Base-by-base conservation (phyloP, 192 early-diverging fungal genomes). In the Coemansia sp. region DNA sequence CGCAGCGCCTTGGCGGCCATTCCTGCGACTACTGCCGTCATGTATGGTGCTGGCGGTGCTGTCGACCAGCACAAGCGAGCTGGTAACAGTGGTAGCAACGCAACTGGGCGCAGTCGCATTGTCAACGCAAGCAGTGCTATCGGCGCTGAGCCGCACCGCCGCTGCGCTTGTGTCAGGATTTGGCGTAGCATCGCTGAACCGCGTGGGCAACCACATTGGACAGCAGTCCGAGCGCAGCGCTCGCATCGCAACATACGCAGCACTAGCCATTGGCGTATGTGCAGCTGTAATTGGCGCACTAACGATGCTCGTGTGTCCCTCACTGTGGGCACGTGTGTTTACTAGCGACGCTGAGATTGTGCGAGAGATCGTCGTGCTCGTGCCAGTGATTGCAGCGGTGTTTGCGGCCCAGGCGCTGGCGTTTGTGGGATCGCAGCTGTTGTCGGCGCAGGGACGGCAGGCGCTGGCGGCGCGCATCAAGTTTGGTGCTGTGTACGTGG, bases 171-270 rank as follows among this genome's bases (percentile, higher is more conserved):
- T 92, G 3, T 81, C 79, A 2, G 67, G 74, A 54, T 73, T 96
- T n/a, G 79, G 89, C 17, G 84, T 97, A 19, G 92, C 90, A 0
- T 84, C 88, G 0, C 86, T 91, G 10, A 94, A 93, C 56, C 84
- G 96, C 14, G 85, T 93, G 19, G 95, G 91, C 11, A 88, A 90
- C 63, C 78, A 90, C 3, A 79, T 92, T 23, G 92, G 92, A 2
- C 58, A 48, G n/a, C 72, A 59, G 14, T 37, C 72, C 1, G 50
- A 38, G 17, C 72, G 72, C 35, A 62, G 58, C 17, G 66, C 83
- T 15, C 62, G 80, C 4, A 45, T 84, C 11, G 66, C 75, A 1
- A 70, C 82, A 12, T 45, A 55, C 29, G 60, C 66, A 3, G 52
- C 75, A n/a, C 23, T 74, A 54, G 41, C 24, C 53, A 38, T 70